A percentile compares a stretch with the other conserved stretches of the same genome.
Conservation (phyloP, 2,329 filamentous ascomycete species). For the Ceratocystiopsis brevicomis region DNA sequence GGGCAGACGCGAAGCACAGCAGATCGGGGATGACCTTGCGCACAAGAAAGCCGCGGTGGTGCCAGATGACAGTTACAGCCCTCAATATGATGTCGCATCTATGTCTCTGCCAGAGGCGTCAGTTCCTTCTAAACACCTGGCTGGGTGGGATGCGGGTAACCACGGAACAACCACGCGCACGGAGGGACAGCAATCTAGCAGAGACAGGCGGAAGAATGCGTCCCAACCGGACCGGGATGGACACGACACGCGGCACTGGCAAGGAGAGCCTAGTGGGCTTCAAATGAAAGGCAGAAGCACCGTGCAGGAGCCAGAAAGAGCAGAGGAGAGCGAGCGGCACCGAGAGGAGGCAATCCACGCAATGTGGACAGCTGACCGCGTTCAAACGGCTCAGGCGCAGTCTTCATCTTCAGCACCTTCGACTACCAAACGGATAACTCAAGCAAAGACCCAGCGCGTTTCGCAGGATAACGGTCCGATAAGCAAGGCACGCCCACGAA, state of each 20-base stretch:
- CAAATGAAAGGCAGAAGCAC: no score
- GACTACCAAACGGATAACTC: not conserved
- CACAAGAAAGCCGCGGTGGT: not conserved
- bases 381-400: slow-evolving; percentile 4
- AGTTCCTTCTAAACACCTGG: no score
- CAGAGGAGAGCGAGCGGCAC: not conserved
- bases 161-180: no score
- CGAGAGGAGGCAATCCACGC: slow-evolving; percentile 15
- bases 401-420: not conserved
- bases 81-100: not conserved
- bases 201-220: no score
- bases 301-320: not conserved
- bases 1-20: no score
- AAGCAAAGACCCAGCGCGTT: not conserved
- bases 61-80: not conserved
- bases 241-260: no score
- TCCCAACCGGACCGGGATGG: no score
- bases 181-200: no score
- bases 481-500: not conserved
- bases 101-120: not conserved
- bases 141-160: no score
- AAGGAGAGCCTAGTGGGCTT: no score
- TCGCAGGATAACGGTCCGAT: not conserved
- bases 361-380: slow-evolving; percentile 17
- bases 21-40: not conserved